Percentiles rank a stretch among this genome's conserved stretches.
Evolutionary conservation across 83 land plant species (phyloP).

Genomic region (Isoetes engelmannii): DNA sequence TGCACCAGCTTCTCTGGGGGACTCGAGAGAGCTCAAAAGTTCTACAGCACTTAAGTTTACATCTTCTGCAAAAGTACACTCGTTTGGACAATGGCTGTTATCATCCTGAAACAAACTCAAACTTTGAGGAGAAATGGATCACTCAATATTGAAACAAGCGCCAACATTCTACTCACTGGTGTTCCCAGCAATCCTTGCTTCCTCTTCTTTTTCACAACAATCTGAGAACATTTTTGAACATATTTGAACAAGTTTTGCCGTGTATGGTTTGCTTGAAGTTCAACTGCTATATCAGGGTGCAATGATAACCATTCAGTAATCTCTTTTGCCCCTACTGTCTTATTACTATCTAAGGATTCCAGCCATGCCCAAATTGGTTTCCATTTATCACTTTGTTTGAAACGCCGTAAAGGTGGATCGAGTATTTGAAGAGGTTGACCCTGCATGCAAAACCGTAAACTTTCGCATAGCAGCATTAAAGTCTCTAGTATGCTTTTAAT

Average conservation of each 20-base stretch:
- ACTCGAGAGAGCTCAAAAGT: too few relatives aligned
- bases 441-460: neutral
- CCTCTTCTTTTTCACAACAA: conserved; percentile 47
- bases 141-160: too few relatives aligned
- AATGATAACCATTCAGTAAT: conserved; percentile 45
- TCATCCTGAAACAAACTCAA: too few relatives aligned
- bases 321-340: conserved; percentile 42
- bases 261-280: conserved; percentile 40
- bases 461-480: too few relatives aligned
- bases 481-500: too few relatives aligned
- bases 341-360: conserved; percentile 48
- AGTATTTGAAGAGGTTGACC: conserved; percentile 1
- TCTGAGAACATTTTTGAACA: conserved; percentile 54
- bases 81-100: too few relatives aligned
- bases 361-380: conserved; percentile 59
- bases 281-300: conserved; percentile 35
- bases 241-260: conserved; percentile 69
- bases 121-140: too few relatives aligned
- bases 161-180: neutral
- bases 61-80: too few relatives aligned
- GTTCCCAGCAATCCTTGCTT: conserved; percentile 12
- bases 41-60: too few relatives aligned
- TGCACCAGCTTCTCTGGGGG: too few relatives aligned
- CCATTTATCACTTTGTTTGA: conserved; percentile 65
- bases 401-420: conserved; percentile 29